Base-by-base conservation (phyloP, 306 rosid genomes). In the Castanea mollissima region DNA sequence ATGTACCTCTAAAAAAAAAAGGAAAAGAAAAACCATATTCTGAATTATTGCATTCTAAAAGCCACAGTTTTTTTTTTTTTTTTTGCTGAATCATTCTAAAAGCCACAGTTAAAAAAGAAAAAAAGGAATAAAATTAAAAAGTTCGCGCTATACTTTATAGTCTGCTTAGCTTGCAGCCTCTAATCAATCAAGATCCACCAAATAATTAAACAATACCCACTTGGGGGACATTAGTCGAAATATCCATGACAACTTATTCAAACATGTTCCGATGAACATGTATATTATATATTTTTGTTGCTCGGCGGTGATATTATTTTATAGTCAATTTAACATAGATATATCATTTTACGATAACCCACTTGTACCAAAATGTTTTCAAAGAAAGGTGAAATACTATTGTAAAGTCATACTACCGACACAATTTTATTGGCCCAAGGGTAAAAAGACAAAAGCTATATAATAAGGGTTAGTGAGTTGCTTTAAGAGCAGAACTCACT, bases 371-470 rank as follows among this genome's bases (percentile, higher is more conserved):
- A 69, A 69, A 27, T 79, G 44, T 20, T 71, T 32, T 65, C 80
- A 2, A 21, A 49, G 38, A 59, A 21, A 38, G 41, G 34, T 79
- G 31, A 32, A 58, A 58, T 60, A 6, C 71, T 65, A 57, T 73
- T 46, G 23, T 18, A 21, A 8, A 44, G 67, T 78, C 11, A 64
- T 63, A 12, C 79, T 69, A 68, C 77, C 80, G 57, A 74, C 68
- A 54, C 75, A 78, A 44, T 38, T 82, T 2, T 8, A 62, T 76
- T 15, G 84, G 31, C 55, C 34, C 44, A 51, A 56, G 23, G 69
- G 89, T 83, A 81, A 83, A 81, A 83, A 80, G 73, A 79, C 73
- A 74, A 71, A 55, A 81, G 83, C 90, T 90, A 92, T 92, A 89
- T 84, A 92, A 84, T 76, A 89, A 65, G 77, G 0, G 38, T 3